Conservation (phyloP, 1,284 basidiomycete genomes). For the Boletus albobrunnescens region DNA sequence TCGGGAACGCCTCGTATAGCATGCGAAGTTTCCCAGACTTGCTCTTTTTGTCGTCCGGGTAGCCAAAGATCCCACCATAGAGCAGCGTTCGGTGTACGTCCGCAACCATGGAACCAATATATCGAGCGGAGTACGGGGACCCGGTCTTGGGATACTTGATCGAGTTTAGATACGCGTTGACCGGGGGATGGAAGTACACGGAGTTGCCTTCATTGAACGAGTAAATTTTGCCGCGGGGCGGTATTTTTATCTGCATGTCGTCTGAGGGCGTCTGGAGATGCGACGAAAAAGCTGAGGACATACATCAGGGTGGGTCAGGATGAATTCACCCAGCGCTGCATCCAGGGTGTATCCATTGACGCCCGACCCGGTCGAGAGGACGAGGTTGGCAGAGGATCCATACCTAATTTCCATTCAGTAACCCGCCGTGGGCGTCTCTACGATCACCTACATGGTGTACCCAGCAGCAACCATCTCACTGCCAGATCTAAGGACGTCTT, state of each 20-base stretch:
- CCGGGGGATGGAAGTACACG: slow-evolving; percentile 88
- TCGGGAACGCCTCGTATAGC: slow-evolving; percentile 99
- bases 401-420: slow-evolving; percentile 59
- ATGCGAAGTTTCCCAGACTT: slow-evolving; percentile 93
- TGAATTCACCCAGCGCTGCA: slow-evolving; percentile 94
- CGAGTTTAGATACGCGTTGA: slow-evolving; percentile 84
- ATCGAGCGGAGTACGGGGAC: slow-evolving; percentile 89
- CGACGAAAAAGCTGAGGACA: slow-evolving; percentile 24
- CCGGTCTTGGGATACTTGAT: slow-evolving; percentile 86
- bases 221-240: slow-evolving; percentile 95
- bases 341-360: slow-evolving; percentile 99
- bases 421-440: slow-evolving; percentile 4
- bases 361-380: slow-evolving; percentile 91
- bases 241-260: slow-evolving; percentile 76
- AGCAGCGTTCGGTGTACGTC: slow-evolving; percentile 95
- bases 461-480: slow-evolving; percentile 98
- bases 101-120: slow-evolving; percentile 99
- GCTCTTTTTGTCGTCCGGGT: slow-evolving; percentile 97
- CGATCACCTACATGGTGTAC: slow-evolving; percentile 79
- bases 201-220: slow-evolving; percentile 99
- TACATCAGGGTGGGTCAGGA: slow-evolving; percentile 95
- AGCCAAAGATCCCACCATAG: slow-evolving; percentile 98
- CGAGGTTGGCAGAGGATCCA: slow-evolving; percentile 96
- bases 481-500: slow-evolving; percentile 91
- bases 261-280: slow-evolving; percentile 4